A percentile compares a stretch with the other conserved stretches of the same genome.
These are phyloP conservation scores for Yamadazyma ubonensis DNA, from an alignment of 805 yeast genomes.

Conservation along the genomic window DNA sequence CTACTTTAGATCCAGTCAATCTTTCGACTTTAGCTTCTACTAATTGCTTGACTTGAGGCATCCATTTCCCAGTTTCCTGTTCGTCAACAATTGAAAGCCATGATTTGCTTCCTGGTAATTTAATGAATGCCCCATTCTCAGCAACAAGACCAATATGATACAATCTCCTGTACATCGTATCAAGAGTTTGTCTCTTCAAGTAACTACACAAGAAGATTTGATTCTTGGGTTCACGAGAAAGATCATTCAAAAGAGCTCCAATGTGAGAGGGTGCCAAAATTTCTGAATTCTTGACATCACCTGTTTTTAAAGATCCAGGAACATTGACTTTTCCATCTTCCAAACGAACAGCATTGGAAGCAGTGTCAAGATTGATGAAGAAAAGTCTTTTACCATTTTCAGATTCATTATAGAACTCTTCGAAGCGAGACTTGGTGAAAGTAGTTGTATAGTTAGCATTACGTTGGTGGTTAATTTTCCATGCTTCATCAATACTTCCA, in stretches of 20 bases:
- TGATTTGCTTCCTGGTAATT: constrained; percentile 45
- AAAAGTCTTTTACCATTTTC: constrained; percentile 39
- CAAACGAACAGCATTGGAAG: constrained; percentile 25
- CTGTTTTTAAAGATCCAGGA: constrained; percentile 6
- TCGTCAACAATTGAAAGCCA: constrained; percentile 68
- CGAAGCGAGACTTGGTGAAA: constrained; percentile 34
- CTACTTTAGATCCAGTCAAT: constrained; percentile 73
- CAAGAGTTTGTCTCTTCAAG: constrained; percentile 61
- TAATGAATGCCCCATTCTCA: constrained; percentile 84
- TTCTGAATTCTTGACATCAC: constrained; percentile 21
- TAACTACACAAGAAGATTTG: constrained; percentile 71
- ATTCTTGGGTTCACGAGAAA: constrained; percentile 57
- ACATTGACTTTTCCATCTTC: constrained; percentile 4
- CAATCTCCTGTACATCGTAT: constrained; percentile 63
- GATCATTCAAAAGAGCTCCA: constrained; percentile 54
- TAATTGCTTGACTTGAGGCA: constrained; percentile 53
- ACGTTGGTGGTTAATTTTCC: constrained; percentile 32
- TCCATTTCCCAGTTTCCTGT: constrained; percentile 50
- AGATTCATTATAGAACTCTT: constrained; percentile 26
- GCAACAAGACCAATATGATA: constrained; percentile 80
- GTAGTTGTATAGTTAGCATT: constrained; percentile 25
- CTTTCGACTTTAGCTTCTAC: constrained; percentile 67
- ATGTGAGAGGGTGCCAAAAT: constrained; percentile 61
- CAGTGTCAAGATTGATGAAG: constrained; percentile 18
- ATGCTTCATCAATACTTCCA: constrained; percentile 46